phyloP scores from a whole-genome alignment of 176 grass and related monocot species.

The Bolboschoenus planiculmis region DNA sequence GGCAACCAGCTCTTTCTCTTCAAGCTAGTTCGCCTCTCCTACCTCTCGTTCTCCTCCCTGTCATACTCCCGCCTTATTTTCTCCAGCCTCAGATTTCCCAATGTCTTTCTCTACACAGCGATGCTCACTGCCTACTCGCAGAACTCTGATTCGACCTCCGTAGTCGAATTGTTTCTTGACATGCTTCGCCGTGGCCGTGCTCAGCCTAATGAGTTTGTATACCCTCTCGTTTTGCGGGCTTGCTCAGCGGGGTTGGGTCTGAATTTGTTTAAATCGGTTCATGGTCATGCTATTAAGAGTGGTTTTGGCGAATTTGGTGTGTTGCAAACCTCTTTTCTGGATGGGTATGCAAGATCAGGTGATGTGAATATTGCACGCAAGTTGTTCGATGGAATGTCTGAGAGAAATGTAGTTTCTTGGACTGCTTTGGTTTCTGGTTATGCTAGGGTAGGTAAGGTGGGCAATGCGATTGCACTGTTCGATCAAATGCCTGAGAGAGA shows the following conservation, averaged over 20 bases:
- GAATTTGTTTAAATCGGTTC: slow-evolving; percentile 38
- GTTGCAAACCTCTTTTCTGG: slow-evolving; percentile 45
- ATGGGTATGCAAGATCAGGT: slow-evolving; percentile 54
- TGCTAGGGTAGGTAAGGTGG: slow-evolving; percentile 38
- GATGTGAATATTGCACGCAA: slow-evolving; percentile 47
- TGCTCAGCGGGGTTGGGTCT: slow-evolving; percentile 26
- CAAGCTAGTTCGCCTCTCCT: slow-evolving; percentile 66
- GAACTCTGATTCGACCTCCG: neutral
- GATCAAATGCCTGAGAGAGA: slow-evolving; percentile 62
- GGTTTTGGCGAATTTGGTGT: slow-evolving; percentile 43
- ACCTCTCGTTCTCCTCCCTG: slow-evolving; percentile 50
- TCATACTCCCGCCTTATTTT: slow-evolving; percentile 67
- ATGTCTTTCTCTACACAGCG: slow-evolving; percentile 83
- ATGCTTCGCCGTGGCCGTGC: slow-evolving; percentile 47
- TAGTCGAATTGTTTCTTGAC: slow-evolving; percentile 46
- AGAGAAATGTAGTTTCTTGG: slow-evolving; percentile 63
- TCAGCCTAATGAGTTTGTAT: slow-evolving; percentile 68
- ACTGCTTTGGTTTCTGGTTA: slow-evolving; percentile 62
- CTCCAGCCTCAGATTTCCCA: slow-evolving; percentile 42
- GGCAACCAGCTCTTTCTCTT: slow-evolving; percentile 59
- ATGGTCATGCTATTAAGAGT: slow-evolving; percentile 42
- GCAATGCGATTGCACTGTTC: slow-evolving; percentile 45
- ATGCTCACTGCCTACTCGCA: slow-evolving; percentile 49
- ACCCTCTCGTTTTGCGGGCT: slow-evolving; percentile 57
- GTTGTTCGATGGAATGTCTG: slow-evolving; percentile 67